Percentiles rank a stretch among this genome's conserved stretches.
Evolutionary conservation across 768 basidiomycete genomes (phyloP).

Genomic region (Kockovaella imperatae): DNA sequence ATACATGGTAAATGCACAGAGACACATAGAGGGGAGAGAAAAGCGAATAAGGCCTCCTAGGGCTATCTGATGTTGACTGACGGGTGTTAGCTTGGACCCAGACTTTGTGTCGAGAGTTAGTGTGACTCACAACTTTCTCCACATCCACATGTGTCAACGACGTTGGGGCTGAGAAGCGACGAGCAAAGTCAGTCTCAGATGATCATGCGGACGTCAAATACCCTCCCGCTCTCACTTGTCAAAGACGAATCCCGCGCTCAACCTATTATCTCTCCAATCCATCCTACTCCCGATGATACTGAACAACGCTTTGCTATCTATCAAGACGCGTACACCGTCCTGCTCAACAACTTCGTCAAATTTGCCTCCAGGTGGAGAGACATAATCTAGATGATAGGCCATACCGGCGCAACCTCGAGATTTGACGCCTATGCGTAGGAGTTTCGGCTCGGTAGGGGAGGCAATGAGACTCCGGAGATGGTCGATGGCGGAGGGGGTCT

Average conservation of each 20-base stretch:
- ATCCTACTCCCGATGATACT: slow-evolving; percentile 98
- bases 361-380: slow-evolving; percentile 59
- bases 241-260: slow-evolving; percentile 52
- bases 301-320: slow-evolving; percentile 94
- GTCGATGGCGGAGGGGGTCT: slow-evolving; percentile 73
- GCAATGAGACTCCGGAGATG: slow-evolving; percentile 65
- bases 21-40: too few species aligned
- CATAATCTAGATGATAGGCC: slow-evolving; percentile 87
- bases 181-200: not conserved
- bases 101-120: not conserved
- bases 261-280: slow-evolving; percentile 91
- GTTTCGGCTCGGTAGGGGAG: slow-evolving; percentile 67
- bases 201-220: not conserved
- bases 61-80: slow-evolving; percentile 14
- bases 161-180: slow-evolving; percentile 25
- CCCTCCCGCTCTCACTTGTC: slow-evolving; percentile 29
- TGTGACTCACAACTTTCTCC: slow-evolving; percentile 37
- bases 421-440: slow-evolving; percentile 88
- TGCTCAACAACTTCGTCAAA: slow-evolving; percentile 97
- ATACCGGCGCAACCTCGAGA: slow-evolving; percentile 96
- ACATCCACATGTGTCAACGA: slow-evolving; percentile 38
- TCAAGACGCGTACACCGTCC: slow-evolving; percentile 84
- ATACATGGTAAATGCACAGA: too few species aligned
- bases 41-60: too few species aligned
- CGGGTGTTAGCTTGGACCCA: slow-evolving; percentile 1